phyloP scores from a whole-genome alignment of 441 rosid genomes.

The Erodium texanum region DNA sequence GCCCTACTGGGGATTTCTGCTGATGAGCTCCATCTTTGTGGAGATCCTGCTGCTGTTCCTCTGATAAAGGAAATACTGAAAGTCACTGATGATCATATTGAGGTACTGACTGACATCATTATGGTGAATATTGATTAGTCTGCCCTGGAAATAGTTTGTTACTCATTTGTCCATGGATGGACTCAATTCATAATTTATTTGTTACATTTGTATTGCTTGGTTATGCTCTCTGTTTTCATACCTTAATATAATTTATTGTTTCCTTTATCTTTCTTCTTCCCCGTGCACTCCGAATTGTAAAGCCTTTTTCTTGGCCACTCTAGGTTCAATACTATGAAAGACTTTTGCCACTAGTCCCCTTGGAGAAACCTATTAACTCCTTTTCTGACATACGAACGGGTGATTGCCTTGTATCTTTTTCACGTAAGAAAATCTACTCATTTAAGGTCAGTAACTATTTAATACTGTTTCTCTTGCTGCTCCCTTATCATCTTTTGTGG shows the following conservation, averaged over 20 bases:
- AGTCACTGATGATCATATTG: constrained; percentile 68
- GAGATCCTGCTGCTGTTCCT: constrained; percentile 80
- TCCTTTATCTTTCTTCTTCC: background rate
- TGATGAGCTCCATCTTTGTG: constrained; percentile 87
- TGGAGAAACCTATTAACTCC: constrained; percentile 51
- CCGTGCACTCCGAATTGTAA: background rate
- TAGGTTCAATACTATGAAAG: constrained; percentile 68
- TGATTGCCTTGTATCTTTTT: constrained; percentile 81
- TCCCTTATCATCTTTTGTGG: too few relatives aligned
- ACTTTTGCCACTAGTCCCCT: constrained; percentile 73
- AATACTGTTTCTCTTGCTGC: constrained; percentile 1
- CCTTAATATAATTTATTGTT: background rate
- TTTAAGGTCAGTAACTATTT: constrained; percentile 46
- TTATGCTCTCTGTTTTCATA: background rate
- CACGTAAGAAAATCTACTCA: constrained; percentile 51
- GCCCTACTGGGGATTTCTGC: constrained; percentile 79
- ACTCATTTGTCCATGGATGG: background rate
- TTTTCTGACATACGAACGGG: constrained; percentile 57
- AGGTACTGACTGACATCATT: constrained; percentile 32
- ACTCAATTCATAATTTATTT: background rate
- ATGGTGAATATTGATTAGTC: background rate
- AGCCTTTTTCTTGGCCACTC: constrained; percentile 7
- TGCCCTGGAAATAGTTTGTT: background rate
- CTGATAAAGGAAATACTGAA: constrained; percentile 67
- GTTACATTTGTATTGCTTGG: background rate